These are phyloP conservation scores for Carallia pectinifolia DNA, from an alignment of 345 rosid species.

Conservation along the genomic window DNA sequence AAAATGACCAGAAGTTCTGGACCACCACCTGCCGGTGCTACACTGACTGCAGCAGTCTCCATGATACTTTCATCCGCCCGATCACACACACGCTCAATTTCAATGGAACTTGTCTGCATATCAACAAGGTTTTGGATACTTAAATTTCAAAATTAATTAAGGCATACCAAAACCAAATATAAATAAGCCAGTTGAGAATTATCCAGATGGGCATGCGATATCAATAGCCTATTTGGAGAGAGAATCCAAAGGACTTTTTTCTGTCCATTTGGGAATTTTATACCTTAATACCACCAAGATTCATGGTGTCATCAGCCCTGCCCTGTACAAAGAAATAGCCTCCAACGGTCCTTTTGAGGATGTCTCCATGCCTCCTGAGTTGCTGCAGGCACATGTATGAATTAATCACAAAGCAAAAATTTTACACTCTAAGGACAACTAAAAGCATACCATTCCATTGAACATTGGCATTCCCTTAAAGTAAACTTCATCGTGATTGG, in stretches of 20 bases:
- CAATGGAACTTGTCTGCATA: conserved; percentile 81
- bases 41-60: conserved; percentile 77
- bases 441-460: conserved; percentile 58
- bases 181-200: neutral
- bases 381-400: conserved; percentile 36
- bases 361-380: conserved; percentile 91
- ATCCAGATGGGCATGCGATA: neutral
- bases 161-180: neutral
- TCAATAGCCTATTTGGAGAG: neutral
- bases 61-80: conserved; percentile 63
- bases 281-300: conserved; percentile 97
- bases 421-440: neutral
- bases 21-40: conserved; percentile 60
- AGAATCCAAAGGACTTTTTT: neutral
- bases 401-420: neutral
- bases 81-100: conserved; percentile 80
- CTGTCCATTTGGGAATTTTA: neutral
- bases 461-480: conserved; percentile 79
- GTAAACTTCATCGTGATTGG: conserved; percentile 71
- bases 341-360: conserved; percentile 64
- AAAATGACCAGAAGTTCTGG: conserved; percentile 66
- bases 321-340: conserved; percentile 75
- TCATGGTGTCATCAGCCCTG: conserved; percentile 97
- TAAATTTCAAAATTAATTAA: neutral
- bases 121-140: neutral